A percentile compares a stretch with the other conserved stretches of the same genome.
These are phyloP conservation scores for Stephania cephalantha DNA, from an alignment of 164 flowering plant genomes.

Conservation along the genomic window DNA sequence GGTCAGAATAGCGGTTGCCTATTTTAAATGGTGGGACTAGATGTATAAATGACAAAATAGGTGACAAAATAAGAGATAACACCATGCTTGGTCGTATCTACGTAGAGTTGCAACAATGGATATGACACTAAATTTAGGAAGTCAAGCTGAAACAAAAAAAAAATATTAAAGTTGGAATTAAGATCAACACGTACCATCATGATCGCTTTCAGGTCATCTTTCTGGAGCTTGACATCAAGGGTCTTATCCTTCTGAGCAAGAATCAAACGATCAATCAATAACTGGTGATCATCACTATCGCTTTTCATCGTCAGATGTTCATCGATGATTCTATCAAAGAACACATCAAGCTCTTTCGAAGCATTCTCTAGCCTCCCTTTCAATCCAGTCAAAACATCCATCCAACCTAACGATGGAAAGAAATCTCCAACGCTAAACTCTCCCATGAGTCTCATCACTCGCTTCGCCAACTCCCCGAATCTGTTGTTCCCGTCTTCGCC, in stretches of 20 bases:
- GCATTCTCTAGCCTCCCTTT: constrained; percentile 1
- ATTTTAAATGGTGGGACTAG: no score
- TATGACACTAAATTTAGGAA: no score
- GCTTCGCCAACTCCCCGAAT: constrained; percentile 13
- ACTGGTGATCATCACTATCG: background rate
- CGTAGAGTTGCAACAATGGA: no score
- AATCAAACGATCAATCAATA: constrained; percentile 3
- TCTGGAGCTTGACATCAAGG: background rate
- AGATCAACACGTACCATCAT: background rate
- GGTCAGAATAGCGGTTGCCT: no score
- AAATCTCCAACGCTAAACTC: constrained; percentile 10
- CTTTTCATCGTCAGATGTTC: constrained; percentile 1
- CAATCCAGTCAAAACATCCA: constrained; percentile 10
- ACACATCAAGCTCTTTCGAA: constrained; percentile 7
- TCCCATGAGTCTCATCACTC: background rate
- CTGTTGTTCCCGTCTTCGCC: background rate
- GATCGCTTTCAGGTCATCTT: constrained; percentile 6
- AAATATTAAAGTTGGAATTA: background rate
- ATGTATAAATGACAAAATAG: no score
- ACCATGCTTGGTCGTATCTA: no score
- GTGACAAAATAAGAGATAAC: no score
- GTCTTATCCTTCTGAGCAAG: background rate
- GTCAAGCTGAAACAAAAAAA: no score
- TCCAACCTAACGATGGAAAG: constrained; percentile 10
- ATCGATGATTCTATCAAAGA: constrained; percentile 8